A percentile compares a stretch with the other conserved stretches of the same genome.
phyloP scores from a whole-genome alignment of 768 basidiomycete species.

The Chalciporus pseudorubinellus region DNA sequence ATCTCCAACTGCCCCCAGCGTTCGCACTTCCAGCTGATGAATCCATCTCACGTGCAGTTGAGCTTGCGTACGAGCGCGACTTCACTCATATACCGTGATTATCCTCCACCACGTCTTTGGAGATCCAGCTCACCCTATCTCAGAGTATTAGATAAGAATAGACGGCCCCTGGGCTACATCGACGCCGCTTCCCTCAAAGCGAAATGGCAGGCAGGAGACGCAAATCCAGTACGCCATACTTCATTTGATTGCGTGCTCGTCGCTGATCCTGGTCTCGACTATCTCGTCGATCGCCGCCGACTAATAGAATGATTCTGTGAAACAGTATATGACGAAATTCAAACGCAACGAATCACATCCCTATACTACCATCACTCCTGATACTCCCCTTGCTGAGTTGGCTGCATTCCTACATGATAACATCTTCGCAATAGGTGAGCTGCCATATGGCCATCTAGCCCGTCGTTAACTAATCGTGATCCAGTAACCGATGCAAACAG shows the following conservation, averaged over 20 bases:
- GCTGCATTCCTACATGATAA: conserved; percentile 73
- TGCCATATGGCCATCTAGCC: background rate
- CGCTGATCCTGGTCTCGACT: background rate
- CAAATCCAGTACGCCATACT: conserved; percentile 56
- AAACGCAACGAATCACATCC: conserved; percentile 59
- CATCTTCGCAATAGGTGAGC: conserved; percentile 72
- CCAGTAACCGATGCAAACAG: conserved; percentile 79
- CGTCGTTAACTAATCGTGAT: background rate
- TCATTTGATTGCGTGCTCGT: background rate
- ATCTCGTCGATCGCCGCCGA: background rate
- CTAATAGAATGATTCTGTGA: conserved; percentile 65
- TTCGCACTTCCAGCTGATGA: conserved; percentile 76
- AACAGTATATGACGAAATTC: conserved; percentile 71
- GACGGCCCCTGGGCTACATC: conserved; percentile 81
- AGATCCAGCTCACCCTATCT: background rate
- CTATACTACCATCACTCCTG: conserved; percentile 79
- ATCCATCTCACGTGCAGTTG: conserved; percentile 71
- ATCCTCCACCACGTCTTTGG: background rate
- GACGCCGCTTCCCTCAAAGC: conserved; percentile 73
- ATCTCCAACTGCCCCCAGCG: conserved; percentile 82
- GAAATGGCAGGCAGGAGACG: conserved; percentile 73
- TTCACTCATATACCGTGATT: conserved; percentile 90
- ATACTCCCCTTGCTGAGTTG: conserved; percentile 75
- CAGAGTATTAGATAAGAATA: conserved; percentile 72
- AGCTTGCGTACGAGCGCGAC: conserved; percentile 89